Base-by-base conservation (phyloP, 495 filamentous ascomycete species). In the Neurospora sp. region DNA sequence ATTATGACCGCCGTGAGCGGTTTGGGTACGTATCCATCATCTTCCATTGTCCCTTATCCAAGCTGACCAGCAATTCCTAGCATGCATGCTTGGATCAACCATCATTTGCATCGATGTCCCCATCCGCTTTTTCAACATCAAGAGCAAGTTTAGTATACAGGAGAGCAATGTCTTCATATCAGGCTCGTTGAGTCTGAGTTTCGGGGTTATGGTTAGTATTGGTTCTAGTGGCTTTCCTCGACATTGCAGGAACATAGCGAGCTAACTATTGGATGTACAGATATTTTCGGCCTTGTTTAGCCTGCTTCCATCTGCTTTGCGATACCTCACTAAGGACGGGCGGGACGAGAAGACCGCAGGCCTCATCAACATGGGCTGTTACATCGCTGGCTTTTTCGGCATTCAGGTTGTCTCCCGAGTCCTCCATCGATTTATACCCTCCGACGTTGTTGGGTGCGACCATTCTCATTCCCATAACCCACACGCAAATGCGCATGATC, bases 361-460 rank as follows among this genome's bases (percentile, higher is more conserved):
- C 16, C 94, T 91, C 78, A 82, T 86, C 2, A 84, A 96, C 70
- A 93, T 95, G 76, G 88, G 83, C 31, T 91, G 90, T 73, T 99
- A 98, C 77, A 81, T 95, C 5, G 87, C 81, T 14, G 96, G 96
- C 27, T 94, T 97, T 68, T 78, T 97, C 20, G 91, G 93, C 4
- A 97, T 99, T 69, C 91, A 93, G 72, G 74, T 93, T 68, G 74
- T 97, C 27, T 97, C 96, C 3, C 87, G 89, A 27, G 78, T 96
- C 16, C 79, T 98, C 35, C 96, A 99, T 80, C 88, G 85, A 35
- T 90, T 90, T 77, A 90, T 98, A 68, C 96, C 96, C 0, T 96
- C 94, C n/a, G 92, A 96, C 77, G 90, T 97, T 31, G 95, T 98
- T 71, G 93, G 94, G 79, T 99, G 96, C 81, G 92, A 94, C 71